Percentiles rank a stretch among this genome's conserved stretches.
Conservation (phyloP, 169 alveolate species). For the Cryptosporidium sp. region DNA sequence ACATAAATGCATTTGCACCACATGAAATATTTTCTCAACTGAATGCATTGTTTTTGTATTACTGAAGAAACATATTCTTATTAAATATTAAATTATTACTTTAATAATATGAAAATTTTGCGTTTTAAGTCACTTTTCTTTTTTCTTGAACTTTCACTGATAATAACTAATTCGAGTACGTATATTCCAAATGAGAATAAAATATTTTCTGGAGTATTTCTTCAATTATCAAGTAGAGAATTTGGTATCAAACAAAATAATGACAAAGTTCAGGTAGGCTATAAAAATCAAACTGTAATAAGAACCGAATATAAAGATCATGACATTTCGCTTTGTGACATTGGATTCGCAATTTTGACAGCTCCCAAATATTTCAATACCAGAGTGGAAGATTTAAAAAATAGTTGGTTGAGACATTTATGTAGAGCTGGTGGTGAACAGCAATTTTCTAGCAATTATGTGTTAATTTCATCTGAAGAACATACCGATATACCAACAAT, state of each 20-base stretch:
- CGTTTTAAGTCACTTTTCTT: neutral
- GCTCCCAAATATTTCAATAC: constrained; percentile 64
- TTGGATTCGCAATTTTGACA: constrained; percentile 71
- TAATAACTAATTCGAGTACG: neutral
- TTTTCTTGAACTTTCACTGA: neutral
- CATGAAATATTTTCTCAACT: neutral
- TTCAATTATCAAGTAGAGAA: neutral
- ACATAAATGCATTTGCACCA: constrained; percentile 48
- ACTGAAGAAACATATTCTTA: neutral
- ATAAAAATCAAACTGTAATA: neutral
- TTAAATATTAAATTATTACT: neutral
- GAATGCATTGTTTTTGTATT: neutral
- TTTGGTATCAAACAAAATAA: neutral
- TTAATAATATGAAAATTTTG: neutral
- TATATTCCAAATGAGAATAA: neutral
- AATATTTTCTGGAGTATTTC: neutral
- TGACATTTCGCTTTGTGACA: constrained; percentile 39
- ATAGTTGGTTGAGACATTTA: constrained; percentile 67
- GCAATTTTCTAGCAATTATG: constrained; percentile 31
- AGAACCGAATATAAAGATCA: constrained; percentile 1
- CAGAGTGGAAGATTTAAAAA: constrained; percentile 53
- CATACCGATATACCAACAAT: constrained; percentile 49
- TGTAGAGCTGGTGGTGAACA: constrained; percentile 8
- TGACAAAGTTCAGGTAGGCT: neutral
- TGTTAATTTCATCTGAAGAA: constrained; percentile 18